A percentile compares a stretch with the other conserved stretches of the same genome.
Conservation (phyloP, 169 alveolate species). For the Plasmodium ovale region DNA sequence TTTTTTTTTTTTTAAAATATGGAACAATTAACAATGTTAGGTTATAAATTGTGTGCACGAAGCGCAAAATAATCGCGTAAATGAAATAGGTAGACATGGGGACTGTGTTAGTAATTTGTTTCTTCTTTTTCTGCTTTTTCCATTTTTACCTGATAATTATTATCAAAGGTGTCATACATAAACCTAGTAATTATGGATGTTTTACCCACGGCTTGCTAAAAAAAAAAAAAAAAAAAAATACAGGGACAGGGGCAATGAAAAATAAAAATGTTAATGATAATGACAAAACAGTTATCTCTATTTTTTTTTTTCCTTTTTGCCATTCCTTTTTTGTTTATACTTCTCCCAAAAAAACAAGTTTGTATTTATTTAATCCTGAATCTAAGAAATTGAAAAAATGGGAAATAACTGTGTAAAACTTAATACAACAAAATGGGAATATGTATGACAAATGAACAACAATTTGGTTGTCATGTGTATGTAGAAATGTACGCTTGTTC, state of each 20-base stretch:
- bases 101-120: neutral
- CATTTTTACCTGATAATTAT: slow-evolving; percentile 91
- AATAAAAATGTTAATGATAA: neutral
- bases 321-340: slow-evolving; percentile 12
- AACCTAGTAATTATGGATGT: slow-evolving; percentile 98
- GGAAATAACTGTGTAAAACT: too few relatives aligned
- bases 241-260: neutral
- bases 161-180: slow-evolving; percentile 97
- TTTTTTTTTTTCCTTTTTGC: neutral
- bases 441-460: too few relatives aligned
- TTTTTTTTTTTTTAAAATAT: neutral
- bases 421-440: too few relatives aligned
- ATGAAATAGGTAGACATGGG: slow-evolving; percentile 3
- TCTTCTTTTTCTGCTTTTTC: neutral
- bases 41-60: too few relatives aligned
- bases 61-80: too few relatives aligned
- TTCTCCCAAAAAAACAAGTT: slow-evolving; percentile 95
- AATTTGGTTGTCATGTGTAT: too few relatives aligned
- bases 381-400: slow-evolving; percentile 21
- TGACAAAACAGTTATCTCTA: neutral
- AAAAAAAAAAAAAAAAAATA: slow-evolving; percentile 23
- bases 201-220: slow-evolving; percentile 97
- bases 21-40: too few relatives aligned
- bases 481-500: too few relatives aligned
- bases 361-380: slow-evolving; percentile 88